Conservation (phyloP, 495 filamentous ascomycete genomes). For the Collariella sp. region DNA sequence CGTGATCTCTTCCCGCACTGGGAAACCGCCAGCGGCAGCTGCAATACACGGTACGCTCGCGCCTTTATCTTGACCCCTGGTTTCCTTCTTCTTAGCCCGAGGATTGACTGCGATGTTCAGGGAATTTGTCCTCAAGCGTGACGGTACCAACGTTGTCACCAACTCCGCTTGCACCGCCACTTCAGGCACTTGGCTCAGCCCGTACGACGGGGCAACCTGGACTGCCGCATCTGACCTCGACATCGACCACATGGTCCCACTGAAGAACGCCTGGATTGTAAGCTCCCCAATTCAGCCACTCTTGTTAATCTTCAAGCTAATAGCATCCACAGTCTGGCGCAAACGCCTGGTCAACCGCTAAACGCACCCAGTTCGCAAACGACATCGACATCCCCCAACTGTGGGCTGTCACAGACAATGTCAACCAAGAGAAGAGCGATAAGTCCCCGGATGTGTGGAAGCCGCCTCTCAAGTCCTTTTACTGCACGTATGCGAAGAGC, state of each 20-base stretch:
- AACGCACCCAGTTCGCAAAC: conserved; percentile 61
- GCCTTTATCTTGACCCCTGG: too few species aligned
- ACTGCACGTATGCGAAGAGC: conserved; percentile 65
- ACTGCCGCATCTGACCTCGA: conserved; percentile 56
- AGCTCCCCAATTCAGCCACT: conserved; percentile 1
- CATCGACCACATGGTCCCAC: conserved; percentile 68
- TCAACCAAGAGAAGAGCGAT: conserved; percentile 63
- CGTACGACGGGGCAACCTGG: conserved; percentile 65
- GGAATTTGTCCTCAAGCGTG: conserved; percentile 60
- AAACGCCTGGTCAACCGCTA: conserved; percentile 49
- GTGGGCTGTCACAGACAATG: conserved; percentile 63
- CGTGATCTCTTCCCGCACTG: conserved; percentile 61
- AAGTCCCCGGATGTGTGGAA: conserved; percentile 64
- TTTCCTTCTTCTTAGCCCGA: background rate
- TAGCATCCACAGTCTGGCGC: conserved; percentile 40
- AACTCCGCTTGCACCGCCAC: conserved; percentile 47
- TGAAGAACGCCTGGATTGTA: conserved; percentile 68
- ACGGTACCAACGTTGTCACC: conserved; percentile 49
- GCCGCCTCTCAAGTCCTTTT: conserved; percentile 56
- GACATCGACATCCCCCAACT: conserved; percentile 62
- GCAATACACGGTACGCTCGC: conserved; percentile 41
- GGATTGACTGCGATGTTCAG: too few species aligned
- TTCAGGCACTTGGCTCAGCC: conserved; percentile 53
- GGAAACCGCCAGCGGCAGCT: conserved; percentile 53
- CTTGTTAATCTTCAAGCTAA: background rate